These are phyloP conservation scores for Didymella keratinophila DNA, from an alignment of 2,329 filamentous ascomycete species.

Conservation along the genomic window DNA sequence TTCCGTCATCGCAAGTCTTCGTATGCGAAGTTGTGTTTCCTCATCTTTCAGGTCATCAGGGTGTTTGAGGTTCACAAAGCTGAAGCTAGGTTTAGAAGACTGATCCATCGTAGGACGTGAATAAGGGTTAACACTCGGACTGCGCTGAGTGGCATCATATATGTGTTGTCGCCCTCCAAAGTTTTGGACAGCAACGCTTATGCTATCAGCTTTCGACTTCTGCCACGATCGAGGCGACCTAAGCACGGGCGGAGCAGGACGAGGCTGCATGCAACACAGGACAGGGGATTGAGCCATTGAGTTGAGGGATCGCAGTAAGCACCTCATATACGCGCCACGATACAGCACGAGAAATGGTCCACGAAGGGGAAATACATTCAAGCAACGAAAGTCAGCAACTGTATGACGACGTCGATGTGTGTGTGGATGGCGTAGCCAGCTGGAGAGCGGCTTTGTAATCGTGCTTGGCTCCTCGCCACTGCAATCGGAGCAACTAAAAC, in stretches of 20 bases:
- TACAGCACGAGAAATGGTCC: not conserved
- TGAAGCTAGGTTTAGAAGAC: conserved; percentile 38
- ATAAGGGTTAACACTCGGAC: not conserved
- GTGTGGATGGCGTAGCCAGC: not conserved
- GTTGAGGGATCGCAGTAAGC: not conserved
- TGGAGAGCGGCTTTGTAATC: conserved; percentile 4
- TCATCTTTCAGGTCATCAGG: conserved; percentile 44
- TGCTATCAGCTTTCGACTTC: conserved; percentile 16
- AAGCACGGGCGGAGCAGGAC: conserved; percentile 10
- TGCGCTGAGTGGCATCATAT: conserved; percentile 1
- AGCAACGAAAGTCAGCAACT: not conserved
- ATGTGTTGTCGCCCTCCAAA: conserved; percentile 1
- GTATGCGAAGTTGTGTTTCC: conserved; percentile 42
- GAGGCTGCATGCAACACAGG: conserved; percentile 16
- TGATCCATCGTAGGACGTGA: conserved; percentile 30
- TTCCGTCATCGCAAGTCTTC: conserved; percentile 46
- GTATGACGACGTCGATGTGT: not conserved
- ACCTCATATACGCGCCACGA: not conserved
- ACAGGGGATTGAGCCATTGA: conserved; percentile 10
- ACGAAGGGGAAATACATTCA: conserved; percentile 1
- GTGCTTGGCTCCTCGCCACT: not conserved
- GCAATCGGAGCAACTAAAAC: not conserved
- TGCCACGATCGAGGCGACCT: conserved; percentile 9
- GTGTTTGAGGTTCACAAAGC: conserved; percentile 43
- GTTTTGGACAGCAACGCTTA: conserved; percentile 1